A percentile compares a stretch with the other conserved stretches of the same genome.
These are phyloP conservation scores for Apiospora saccharicola DNA, from an alignment of 2,329 filamentous ascomycete species.

Conservation along the genomic window DNA sequence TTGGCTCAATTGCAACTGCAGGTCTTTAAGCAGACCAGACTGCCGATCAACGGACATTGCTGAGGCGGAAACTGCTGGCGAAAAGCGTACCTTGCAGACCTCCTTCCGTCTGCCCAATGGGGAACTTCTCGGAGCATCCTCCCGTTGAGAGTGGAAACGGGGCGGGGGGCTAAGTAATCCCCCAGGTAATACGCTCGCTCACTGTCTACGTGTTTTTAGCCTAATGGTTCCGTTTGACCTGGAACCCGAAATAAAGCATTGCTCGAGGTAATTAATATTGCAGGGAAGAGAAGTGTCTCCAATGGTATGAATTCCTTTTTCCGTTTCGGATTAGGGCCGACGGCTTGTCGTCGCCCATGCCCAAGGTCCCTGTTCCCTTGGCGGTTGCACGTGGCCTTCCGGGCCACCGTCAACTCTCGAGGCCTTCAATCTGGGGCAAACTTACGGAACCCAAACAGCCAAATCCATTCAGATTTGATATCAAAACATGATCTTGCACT, in stretches of 20 bases:
- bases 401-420: not conserved
- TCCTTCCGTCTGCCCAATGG: slow-evolving; percentile 10
- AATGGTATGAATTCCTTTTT: not conserved
- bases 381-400: not conserved
- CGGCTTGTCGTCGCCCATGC: not conserved
- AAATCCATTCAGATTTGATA: not conserved
- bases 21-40: not conserved
- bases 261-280: not conserved
- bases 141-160: slow-evolving; percentile 8
- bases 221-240: not conserved
- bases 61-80: not conserved
- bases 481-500: not conserved
- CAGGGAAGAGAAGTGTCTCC: not conserved
- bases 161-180: not conserved
- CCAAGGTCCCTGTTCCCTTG: not conserved
- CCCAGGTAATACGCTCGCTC: not conserved
- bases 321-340: not conserved
- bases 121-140: not conserved
- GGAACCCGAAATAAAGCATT: not conserved
- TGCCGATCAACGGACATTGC: not conserved
- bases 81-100: not conserved
- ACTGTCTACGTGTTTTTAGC: not conserved
- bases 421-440: not conserved
- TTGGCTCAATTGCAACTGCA: not conserved
- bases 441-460: not conserved